Conservation (phyloP, 176 grass and related monocot species). For the Triticum turgidum region DNA sequence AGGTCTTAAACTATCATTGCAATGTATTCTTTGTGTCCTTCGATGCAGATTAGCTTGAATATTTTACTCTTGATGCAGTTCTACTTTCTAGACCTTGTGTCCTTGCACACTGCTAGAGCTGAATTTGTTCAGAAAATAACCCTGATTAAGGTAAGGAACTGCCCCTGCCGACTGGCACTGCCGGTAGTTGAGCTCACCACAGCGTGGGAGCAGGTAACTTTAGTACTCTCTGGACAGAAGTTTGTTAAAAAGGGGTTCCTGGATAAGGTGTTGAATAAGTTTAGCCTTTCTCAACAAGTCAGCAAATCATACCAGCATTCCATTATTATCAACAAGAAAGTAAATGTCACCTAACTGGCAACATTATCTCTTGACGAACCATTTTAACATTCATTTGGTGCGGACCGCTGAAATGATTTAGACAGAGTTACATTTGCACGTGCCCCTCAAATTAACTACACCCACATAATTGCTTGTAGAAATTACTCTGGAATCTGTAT, state of each 20-base stretch:
- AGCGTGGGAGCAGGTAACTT: slow-evolving; percentile 8
- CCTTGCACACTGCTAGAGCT: not conserved
- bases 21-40: not conserved
- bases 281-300: not conserved
- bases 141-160: slow-evolving; percentile 2
- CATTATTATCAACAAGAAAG: not conserved
- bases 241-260: not conserved
- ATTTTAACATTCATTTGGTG: not conserved
- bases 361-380: not conserved
- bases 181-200: not conserved
- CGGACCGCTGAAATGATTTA: not conserved
- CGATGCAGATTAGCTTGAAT: slow-evolving; percentile 1
- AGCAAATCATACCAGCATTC: not conserved
- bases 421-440: not conserved
- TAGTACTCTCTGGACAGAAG: not conserved
- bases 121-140: slow-evolving; percentile 24
- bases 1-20: slow-evolving; percentile 13
- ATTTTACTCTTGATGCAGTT: slow-evolving; percentile 18
- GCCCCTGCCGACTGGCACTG: not conserved
- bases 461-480: not conserved
- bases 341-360: not conserved
- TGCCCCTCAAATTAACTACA: not conserved
- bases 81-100: slow-evolving; percentile 4
- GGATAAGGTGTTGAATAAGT: not conserved
- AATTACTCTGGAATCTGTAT: slow-evolving; percentile 1